Evolutionary conservation across 1,284 basidiomycete species (phyloP).

Genomic region (Vanrija sp.): DNA sequence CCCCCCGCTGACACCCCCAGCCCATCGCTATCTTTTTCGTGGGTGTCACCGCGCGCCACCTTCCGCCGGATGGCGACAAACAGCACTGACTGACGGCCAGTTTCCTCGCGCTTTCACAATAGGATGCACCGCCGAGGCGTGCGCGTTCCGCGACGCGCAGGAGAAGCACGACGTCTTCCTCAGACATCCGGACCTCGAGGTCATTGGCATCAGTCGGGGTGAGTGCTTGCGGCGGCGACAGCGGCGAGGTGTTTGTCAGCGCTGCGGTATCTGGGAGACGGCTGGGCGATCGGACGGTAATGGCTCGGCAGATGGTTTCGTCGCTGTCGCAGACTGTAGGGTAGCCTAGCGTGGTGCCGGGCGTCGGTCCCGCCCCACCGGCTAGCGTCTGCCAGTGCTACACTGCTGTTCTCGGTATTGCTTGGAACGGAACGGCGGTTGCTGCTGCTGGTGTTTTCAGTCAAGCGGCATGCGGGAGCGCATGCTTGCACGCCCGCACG

Average conservation of each 20-base stretch:
- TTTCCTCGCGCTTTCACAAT: slow-evolving; percentile 55
- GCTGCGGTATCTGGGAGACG: neutral
- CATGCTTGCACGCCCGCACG: neutral
- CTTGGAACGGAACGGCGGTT: too few relatives aligned
- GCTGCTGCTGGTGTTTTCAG: too few relatives aligned
- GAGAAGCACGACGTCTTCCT: slow-evolving; percentile 64
- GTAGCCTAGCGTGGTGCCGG: too few relatives aligned
- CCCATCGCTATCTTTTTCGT: slow-evolving; percentile 67
- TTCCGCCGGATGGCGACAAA: slow-evolving; percentile 54
- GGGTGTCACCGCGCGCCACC: slow-evolving; percentile 59
- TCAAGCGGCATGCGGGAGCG: too few relatives aligned
- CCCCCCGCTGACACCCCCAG: slow-evolving; percentile 25
- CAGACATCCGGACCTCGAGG: slow-evolving; percentile 56
- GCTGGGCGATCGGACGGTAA: neutral
- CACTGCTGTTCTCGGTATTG: too few relatives aligned
- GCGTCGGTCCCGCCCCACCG: too few relatives aligned
- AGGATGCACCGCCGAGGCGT: slow-evolving; percentile 73
- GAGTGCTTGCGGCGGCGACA: neutral
- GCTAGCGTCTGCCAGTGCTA: too few relatives aligned
- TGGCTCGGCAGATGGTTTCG: too few relatives aligned
- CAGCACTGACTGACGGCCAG: slow-evolving; percentile 8
- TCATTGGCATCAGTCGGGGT: slow-evolving; percentile 63
- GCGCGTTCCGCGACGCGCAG: slow-evolving; percentile 70
- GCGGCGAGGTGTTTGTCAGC: neutral
- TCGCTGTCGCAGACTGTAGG: too few relatives aligned